These are phyloP conservation scores for Tuber melanosporum DNA, from an alignment of 495 filamentous ascomycete species.

Conservation along the genomic window DNA sequence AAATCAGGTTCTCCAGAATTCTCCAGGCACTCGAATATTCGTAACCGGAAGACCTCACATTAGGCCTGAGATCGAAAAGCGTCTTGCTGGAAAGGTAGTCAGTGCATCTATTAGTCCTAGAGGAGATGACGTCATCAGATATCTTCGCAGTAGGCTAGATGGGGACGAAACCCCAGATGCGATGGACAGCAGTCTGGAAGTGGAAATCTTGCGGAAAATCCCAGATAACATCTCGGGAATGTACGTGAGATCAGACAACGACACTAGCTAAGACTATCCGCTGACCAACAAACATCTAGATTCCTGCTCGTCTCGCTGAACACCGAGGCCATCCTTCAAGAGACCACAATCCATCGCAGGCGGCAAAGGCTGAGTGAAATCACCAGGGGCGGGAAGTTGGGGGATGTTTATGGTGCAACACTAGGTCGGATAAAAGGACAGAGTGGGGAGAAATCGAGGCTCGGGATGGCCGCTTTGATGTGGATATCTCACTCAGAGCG, in stretches of 20 bases:
- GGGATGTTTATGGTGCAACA: not conserved
- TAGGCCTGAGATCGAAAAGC: not conserved
- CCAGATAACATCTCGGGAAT: not conserved
- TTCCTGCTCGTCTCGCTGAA: not conserved
- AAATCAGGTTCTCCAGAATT: not conserved
- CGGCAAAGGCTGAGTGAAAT: not conserved
- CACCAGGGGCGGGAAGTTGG: not conserved
- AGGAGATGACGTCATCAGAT: not conserved
- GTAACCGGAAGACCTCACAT: not conserved
- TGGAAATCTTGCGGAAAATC: not conserved
- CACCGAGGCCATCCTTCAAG: not conserved
- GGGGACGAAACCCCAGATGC: not conserved
- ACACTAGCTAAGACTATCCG: not conserved
- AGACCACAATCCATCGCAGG: not conserved
- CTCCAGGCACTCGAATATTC: not conserved
- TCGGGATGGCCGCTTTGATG: not conserved
- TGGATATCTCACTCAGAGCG: not conserved
- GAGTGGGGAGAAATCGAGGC: not conserved
- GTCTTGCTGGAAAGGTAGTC: not conserved
- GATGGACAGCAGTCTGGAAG: not conserved
- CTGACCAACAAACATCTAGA: not conserved
- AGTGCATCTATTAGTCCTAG: not conserved
- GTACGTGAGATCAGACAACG: not conserved
- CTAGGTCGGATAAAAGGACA: not conserved
- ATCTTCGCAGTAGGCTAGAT: not conserved